These are phyloP conservation scores for Acanthamoeba triangularis DNA, from an alignment of 208 protist genomes.

Conservation along the genomic window DNA sequence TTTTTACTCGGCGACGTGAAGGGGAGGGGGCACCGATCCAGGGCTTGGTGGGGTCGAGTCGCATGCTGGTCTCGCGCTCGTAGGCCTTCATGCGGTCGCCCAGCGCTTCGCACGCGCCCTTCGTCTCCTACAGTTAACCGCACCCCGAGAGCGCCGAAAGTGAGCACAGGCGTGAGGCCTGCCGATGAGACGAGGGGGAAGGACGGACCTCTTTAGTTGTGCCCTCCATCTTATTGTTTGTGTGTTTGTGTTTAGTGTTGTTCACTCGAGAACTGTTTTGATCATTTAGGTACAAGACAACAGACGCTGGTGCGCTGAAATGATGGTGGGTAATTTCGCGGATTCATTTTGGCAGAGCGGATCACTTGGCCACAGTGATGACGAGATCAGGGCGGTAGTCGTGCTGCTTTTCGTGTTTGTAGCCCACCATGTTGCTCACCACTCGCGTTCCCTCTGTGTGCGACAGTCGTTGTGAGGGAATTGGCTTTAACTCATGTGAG, in stretches of 20 bases:
- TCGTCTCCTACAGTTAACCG: background rate
- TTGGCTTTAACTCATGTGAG: background rate
- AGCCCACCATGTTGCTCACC: constrained; percentile 68
- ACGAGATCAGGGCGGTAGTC: background rate
- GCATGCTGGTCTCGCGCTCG: constrained; percentile 62
- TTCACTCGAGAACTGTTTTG: no score
- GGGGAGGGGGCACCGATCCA: constrained; percentile 30
- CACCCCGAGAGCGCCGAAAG: no score
- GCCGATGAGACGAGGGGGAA: no score
- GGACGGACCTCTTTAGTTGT: background rate
- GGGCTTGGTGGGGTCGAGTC: constrained; percentile 61
- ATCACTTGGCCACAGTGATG: background rate
- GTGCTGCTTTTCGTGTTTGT: background rate
- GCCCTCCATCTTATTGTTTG: no score
- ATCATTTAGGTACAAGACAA: no score
- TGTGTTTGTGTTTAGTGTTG: no score
- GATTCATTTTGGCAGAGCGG: background rate
- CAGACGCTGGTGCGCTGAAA: no score
- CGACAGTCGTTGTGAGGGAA: background rate
- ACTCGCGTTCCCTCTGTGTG: constrained; percentile 13
- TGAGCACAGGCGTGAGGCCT: no score
- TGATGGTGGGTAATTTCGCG: no score
- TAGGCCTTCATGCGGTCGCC: constrained; percentile 85
- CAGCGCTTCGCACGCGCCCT: constrained; percentile 46
- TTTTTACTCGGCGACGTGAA: no score